These are phyloP conservation scores for Plantago lanceolata DNA, from an alignment of 305 asterid species.

Conservation along the genomic window DNA sequence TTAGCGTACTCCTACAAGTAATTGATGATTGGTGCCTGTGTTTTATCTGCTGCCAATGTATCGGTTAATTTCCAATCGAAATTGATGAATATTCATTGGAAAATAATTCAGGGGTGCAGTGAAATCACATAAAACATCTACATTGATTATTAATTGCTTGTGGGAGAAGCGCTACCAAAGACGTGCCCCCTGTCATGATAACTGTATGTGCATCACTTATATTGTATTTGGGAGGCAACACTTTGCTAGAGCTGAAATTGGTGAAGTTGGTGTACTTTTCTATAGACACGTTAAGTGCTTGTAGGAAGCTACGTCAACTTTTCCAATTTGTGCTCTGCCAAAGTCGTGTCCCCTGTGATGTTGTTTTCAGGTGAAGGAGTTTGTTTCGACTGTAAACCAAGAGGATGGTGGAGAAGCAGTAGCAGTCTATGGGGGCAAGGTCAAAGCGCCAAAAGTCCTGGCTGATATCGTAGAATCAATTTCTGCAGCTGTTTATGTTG, in stretches of 20 bases:
- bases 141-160: background rate
- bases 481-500: constrained; percentile 50
- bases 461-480: constrained; percentile 60
- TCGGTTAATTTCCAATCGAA: too few species aligned
- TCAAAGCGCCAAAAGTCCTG: constrained; percentile 78
- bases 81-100: too few species aligned
- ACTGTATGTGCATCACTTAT: background rate
- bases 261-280: constrained; percentile 35
- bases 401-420: constrained; percentile 48
- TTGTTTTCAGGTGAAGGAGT: constrained; percentile 59
- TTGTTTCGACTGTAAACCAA: constrained; percentile 42
- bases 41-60: too few species aligned
- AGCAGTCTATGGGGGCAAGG: constrained; percentile 65
- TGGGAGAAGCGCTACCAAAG: background rate
- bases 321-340: constrained; percentile 32
- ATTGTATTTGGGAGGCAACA: constrained; percentile 18
- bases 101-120: too few species aligned
- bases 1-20: too few species aligned
- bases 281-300: constrained; percentile 31
- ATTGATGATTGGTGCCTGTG: too few species aligned
- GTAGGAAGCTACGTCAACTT: constrained; percentile 30
- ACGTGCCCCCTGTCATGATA: background rate
- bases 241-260: constrained; percentile 37
- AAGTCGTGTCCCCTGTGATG: constrained; percentile 26
- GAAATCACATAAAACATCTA: too few species aligned